Evolutionary conservation across 176 grass and related monocot species (phyloP), one percentile per base, ranked within the genome.

Genomic region (Triticum dicoccoides): DNA sequence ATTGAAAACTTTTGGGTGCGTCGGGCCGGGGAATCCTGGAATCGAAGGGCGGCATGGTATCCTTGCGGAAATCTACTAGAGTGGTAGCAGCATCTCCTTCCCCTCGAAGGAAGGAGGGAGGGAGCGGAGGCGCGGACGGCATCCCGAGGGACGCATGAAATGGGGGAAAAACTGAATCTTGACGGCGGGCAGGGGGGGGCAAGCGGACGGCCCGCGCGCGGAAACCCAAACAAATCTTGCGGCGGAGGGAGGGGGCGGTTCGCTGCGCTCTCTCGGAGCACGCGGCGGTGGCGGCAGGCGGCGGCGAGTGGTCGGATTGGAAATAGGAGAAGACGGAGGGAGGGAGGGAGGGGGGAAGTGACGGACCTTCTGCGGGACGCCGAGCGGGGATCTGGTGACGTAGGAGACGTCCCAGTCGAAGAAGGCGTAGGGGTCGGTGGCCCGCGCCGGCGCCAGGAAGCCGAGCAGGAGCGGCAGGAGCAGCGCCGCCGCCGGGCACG

Each of bases 331-430:
- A 21, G 56, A 35, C 1, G 80, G 14, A 27, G 38, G 38, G 38
- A 9, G 38, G 8, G 38, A 39, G 0, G 69, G 3, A 0, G 1
- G 20, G 10, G 11, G 77, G 4, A 3, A 18, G 0, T 0, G 13
- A 8, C 24, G 20, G 9, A 98, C 95, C 95, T 98, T 54, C 65
- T 98, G 93, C 1, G 82, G 87, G 2, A 93, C 81, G 32, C 95
- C 95, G 72, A 98, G 95, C 23, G 95, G 95, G 35, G 93, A 91
- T 1, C 83, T 89, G 52, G 93, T 93, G 44, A 98, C 86, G 95
- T 92, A 98, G 83, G 95, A 93, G 87, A 98, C 88, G 77, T 98
- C 91, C 95, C 95, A 98, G 84, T 95, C 88, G 72, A 92, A 90
- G 89, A 42, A 87, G 39, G 84, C 95, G 76, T 52, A 93, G 64